phyloP scores from a whole-genome alignment of 2,329 filamentous ascomycete genomes.

The Blastomyces percursus region DNA sequence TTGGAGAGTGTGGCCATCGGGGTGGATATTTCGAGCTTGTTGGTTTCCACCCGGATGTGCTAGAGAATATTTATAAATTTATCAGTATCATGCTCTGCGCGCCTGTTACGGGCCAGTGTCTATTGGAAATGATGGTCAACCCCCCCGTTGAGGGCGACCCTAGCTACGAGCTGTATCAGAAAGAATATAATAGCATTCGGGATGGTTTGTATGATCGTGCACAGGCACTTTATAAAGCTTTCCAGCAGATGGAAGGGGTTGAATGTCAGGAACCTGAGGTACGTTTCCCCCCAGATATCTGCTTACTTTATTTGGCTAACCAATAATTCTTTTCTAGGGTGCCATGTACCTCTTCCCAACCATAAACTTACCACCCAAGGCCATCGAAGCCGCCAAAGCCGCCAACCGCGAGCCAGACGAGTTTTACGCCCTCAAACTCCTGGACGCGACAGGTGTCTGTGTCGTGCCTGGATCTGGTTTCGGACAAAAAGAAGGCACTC shows the following conservation, averaged over 20 bases:
- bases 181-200: conserved; percentile 78
- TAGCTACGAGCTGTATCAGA: conserved; percentile 69
- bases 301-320: not conserved
- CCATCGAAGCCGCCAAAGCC: conserved; percentile 60
- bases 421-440: conserved; percentile 83
- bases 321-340: conserved; percentile 45
- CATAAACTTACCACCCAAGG: conserved; percentile 67
- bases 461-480: conserved; percentile 89
- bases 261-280: conserved; percentile 72
- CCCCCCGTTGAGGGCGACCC: conserved; percentile 74
- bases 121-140: conserved; percentile 97
- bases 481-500: conserved; percentile 78
- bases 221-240: conserved; percentile 76
- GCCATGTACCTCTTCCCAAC: conserved; percentile 99
- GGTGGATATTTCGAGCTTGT: conserved; percentile 96
- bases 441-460: conserved; percentile 90
- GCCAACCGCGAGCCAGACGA: conserved; percentile 73
- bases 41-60: conserved; percentile 74
- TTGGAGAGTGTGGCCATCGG: conserved; percentile 94
- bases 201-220: conserved; percentile 68
- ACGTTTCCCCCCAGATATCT: conserved; percentile 18
- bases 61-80: conserved; percentile 96
- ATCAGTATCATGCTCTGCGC: conserved; percentile 94
- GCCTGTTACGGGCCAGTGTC: conserved; percentile 88
- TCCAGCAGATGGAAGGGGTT: conserved; percentile 91